Base-by-base conservation (phyloP, 1,284 basidiomycete species). In the Vanrija sp. region DNA sequence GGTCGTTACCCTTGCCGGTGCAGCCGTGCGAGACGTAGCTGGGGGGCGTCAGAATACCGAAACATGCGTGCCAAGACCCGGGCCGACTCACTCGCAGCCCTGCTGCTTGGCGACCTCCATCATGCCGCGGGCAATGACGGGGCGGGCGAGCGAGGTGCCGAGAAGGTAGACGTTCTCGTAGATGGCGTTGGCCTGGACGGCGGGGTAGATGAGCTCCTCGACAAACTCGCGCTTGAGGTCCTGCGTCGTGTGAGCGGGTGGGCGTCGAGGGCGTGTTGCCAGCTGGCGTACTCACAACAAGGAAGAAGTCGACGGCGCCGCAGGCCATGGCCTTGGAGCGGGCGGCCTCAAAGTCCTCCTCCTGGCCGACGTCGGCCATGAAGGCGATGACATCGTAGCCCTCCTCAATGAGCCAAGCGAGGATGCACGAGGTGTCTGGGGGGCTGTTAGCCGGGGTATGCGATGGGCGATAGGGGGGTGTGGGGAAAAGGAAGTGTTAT, bases 151-250 rank as follows among this genome's bases (percentile, higher is more conserved):
- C 25, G 95, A 98, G 37, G 96, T 98, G 45, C 95, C 96, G 56
- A 98, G 86, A 41, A 98, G 88, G 80, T 98, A 99, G 53, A 98
- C 90, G 68, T 91, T 92, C 82, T 99, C 96, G 79, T 99, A 99
- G 78, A 98, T 98, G 78, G 89, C 91, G 78, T 99, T 99, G 61
- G 91, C 91, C 79, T 99, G 95, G 24, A 99, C 85, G 49, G 95
- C 94, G 45, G 95, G 91, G 79, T 95, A 98, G 75, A 99, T 97
- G 67, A 98, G 84, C 76, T 98, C 88, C 53, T 88, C 91, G 54
- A 99, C 84, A 68, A 99, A 98, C 77, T 98, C 95, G 62, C 88
- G 84, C 77, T 86, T 93, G 71, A 98, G 81, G 77, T 98, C 95
- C 88, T 94, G 60, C 9, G 19, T n/a, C 18, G 20, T 27, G 41